A percentile compares a stretch with the other conserved stretches of the same genome.
These are phyloP conservation scores for Phaffomyces antillensis DNA, from an alignment of 805 yeast species.

Conservation along the genomic window DNA sequence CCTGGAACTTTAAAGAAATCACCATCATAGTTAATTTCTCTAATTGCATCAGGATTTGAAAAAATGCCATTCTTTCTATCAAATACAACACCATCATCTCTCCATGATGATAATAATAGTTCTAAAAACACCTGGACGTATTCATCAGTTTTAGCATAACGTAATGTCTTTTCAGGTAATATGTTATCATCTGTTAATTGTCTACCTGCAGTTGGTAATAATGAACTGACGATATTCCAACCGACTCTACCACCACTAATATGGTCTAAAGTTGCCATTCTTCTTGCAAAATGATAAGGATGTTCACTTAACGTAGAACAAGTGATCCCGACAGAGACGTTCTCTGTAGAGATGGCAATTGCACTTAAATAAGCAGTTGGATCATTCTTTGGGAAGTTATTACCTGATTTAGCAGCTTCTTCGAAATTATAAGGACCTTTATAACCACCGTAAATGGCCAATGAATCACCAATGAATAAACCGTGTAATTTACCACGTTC, in stretches of 20 bases:
- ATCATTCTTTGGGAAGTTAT: conserved; percentile 27
- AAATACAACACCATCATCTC: conserved; percentile 31
- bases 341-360: conserved; percentile 37
- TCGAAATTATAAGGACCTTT: conserved; percentile 29
- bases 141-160: conserved; percentile 38
- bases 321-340: conserved; percentile 35
- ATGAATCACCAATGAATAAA: conserved; percentile 31
- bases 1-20: conserved; percentile 32
- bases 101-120: conserved; percentile 36
- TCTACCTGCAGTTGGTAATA: conserved; percentile 37
- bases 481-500: conserved; percentile 33
- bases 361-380: conserved; percentile 29
- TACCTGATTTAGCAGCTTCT: conserved; percentile 26
- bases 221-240: conserved; percentile 41
- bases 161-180: conserved; percentile 34
- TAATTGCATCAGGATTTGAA: conserved; percentile 33
- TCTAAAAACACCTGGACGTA: conserved; percentile 35
- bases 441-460: conserved; percentile 32
- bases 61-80: conserved; percentile 25
- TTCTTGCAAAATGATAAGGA: conserved; percentile 38
- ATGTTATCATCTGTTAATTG: conserved; percentile 31
- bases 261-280: conserved; percentile 39
- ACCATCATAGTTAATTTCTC: conserved; percentile 36
- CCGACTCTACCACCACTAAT: conserved; percentile 40
- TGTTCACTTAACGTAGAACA: conserved; percentile 38